Percentiles rank a stretch among this genome's conserved stretches.
Conservation (phyloP, 1,284 basidiomycete species). For the Ceratobasidium sp. region DNA sequence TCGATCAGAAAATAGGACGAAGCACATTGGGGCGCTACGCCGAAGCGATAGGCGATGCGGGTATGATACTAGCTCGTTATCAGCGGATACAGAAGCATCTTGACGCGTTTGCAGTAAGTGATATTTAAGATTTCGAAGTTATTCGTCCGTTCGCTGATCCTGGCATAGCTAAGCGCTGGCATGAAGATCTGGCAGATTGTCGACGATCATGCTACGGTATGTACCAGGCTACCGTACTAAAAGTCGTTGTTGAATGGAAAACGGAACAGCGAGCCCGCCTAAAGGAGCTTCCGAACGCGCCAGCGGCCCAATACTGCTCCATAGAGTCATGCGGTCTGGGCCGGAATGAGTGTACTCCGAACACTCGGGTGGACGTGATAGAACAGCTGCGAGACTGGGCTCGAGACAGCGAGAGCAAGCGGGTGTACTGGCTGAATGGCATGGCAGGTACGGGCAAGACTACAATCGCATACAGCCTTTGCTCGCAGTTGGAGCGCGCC, state of each 20-base stretch:
- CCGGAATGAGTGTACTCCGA: not conserved
- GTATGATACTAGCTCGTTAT: too few relatives aligned
- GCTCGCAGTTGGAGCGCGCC: too few relatives aligned
- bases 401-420: not conserved
- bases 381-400: not conserved
- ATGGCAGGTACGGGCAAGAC: not conserved
- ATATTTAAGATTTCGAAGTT: too few relatives aligned
- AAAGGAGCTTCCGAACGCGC: too few relatives aligned
- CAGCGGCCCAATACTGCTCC: too few relatives aligned
- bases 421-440: conserved; percentile 1
- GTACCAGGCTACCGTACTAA: not conserved
- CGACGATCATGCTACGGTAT: conserved; percentile 5
- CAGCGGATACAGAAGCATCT: not conserved
- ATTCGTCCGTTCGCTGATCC: not conserved
- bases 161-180: not conserved
- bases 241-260: too few relatives aligned
- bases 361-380: not conserved
- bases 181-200: not conserved
- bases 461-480: too few relatives aligned
- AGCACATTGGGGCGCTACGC: too few relatives aligned
- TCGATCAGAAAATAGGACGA: too few relatives aligned
- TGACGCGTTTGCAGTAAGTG: not conserved
- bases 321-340: too few relatives aligned
- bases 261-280: too few relatives aligned
- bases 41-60: too few relatives aligned